Evolutionary conservation across 1,284 basidiomycete species (phyloP).

Genomic region (Sanghuangporus weigelae): DNA sequence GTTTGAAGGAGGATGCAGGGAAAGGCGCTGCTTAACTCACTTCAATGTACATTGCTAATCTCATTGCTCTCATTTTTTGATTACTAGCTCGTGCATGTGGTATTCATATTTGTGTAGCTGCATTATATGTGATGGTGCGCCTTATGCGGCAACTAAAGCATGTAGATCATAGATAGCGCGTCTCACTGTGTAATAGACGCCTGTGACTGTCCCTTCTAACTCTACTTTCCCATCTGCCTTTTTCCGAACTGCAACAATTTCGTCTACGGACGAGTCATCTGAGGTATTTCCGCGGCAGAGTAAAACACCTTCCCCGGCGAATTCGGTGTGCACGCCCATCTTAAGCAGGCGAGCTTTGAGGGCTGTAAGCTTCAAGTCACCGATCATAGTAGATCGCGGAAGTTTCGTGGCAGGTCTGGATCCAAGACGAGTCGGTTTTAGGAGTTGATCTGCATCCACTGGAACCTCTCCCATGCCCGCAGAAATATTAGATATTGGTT

Average conservation of each 20-base stretch:
- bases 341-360: constrained; percentile 74
- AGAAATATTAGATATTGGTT: constrained; percentile 35
- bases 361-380: constrained; percentile 85
- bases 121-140: neutral
- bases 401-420: constrained; percentile 54
- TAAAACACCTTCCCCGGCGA: constrained; percentile 93
- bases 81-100: neutral
- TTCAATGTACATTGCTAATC: neutral
- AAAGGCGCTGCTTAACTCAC: constrained; percentile 37
- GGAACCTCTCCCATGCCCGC: constrained; percentile 24
- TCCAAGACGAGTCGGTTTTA: constrained; percentile 45
- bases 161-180: constrained; percentile 86
- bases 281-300: constrained; percentile 75
- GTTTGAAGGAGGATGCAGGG: constrained; percentile 93
- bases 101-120: neutral
- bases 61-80: neutral
- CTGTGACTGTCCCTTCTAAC: constrained; percentile 84
- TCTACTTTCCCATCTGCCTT: constrained; percentile 78
- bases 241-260: constrained; percentile 83
- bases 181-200: constrained; percentile 82
- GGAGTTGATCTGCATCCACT: constrained; percentile 19
- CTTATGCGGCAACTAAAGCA: constrained; percentile 74
- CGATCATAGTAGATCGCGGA: constrained; percentile 90
- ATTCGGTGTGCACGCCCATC: constrained; percentile 81
- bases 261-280: constrained; percentile 38